A percentile compares a stretch with the other conserved stretches of the same genome.
Evolutionary conservation across 2,329 filamentous ascomycete species (phyloP).

Genomic region (Ilyonectria mors-panacis): DNA sequence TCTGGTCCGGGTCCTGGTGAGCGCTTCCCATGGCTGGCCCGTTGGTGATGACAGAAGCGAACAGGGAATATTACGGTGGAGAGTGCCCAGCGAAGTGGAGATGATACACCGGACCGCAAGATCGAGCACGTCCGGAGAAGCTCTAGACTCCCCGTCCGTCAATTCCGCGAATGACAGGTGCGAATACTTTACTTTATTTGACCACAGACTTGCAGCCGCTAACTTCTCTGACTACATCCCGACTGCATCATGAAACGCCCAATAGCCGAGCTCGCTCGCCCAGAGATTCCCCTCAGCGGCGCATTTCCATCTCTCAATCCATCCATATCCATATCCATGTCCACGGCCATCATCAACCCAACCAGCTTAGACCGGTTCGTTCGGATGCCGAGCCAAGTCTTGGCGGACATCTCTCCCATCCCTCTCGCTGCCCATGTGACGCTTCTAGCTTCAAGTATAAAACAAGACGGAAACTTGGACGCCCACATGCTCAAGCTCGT

Average conservation of each 20-base stretch:
- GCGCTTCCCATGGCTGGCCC: background rate
- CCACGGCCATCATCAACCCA: too few species aligned
- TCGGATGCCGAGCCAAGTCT: background rate
- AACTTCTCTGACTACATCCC: conserved; percentile 2
- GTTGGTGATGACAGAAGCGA: background rate
- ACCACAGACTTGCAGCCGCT: background rate
- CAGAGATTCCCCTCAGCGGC: background rate
- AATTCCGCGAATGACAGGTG: background rate
- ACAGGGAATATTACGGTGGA: background rate
- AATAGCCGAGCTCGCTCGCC: background rate
- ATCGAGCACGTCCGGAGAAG: background rate
- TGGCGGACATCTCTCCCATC: conserved; percentile 2
- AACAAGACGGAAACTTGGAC: background rate
- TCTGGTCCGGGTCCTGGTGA: background rate
- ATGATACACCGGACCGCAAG: background rate
- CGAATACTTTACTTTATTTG: background rate
- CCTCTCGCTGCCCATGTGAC: conserved; percentile 2
- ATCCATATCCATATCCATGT: background rate
- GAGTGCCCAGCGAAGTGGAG: background rate
- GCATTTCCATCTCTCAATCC: conserved; percentile 6
- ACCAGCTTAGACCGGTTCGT: too few species aligned
- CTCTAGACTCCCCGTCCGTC: background rate
- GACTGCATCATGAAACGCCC: conserved; percentile 19
- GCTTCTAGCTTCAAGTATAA: conserved; percentile 18
- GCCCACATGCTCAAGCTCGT: background rate